Conservation (phyloP, 495 filamentous ascomycete genomes). For the Amphirosellinia nigrospora region DNA sequence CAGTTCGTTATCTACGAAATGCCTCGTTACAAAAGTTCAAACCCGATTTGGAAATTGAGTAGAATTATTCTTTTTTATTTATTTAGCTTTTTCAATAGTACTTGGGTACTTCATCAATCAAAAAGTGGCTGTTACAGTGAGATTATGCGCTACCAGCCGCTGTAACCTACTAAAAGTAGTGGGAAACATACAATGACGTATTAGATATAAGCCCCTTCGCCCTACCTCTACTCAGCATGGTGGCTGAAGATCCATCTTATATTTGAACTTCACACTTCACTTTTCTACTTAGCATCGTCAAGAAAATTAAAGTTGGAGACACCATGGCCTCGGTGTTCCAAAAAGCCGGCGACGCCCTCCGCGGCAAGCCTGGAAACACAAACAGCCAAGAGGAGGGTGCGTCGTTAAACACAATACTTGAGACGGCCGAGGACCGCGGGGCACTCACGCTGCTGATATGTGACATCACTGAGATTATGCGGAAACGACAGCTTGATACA, state of each 20-base stretch:
- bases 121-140: background rate
- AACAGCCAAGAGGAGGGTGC: conserved; percentile 32
- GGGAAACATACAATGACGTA: background rate
- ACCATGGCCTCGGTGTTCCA: conserved; percentile 34
- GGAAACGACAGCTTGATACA: conserved; percentile 41
- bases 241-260: conserved; percentile 1
- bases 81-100: too few relatives aligned
- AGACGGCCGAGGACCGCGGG: conserved; percentile 45
- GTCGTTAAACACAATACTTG: conserved; percentile 35
- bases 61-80: too few relatives aligned
- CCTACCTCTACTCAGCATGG: too few relatives aligned
- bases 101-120: background rate
- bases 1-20: too few relatives aligned
- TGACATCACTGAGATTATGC: conserved; percentile 50
- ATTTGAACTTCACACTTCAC: background rate
- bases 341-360: conserved; percentile 32
- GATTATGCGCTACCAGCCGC: background rate
- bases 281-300: background rate
- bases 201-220: background rate
- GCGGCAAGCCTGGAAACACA: conserved; percentile 19
- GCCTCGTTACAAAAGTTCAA: too few relatives aligned
- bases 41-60: too few relatives aligned
- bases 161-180: background rate
- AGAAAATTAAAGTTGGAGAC: background rate
- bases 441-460: conserved; percentile 44